Evolutionary conservation across 2,329 filamentous ascomycete species (phyloP), one percentile per base, ranked within the genome.

Genomic region (Amesomyces nigricolor): DNA sequence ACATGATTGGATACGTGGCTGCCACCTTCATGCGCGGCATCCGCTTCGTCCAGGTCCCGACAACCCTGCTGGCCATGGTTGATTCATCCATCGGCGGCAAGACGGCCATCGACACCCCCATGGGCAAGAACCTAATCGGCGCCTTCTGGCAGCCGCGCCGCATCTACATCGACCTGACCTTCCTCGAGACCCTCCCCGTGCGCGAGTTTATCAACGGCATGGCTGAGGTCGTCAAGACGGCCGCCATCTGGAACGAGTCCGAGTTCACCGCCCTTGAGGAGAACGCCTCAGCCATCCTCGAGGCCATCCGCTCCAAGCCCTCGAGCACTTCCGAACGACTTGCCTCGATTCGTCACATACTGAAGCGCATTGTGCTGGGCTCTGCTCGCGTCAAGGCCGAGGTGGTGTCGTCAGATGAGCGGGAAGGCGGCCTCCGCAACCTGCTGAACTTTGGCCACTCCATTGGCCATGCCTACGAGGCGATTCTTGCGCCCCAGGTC

Each of bases 11-110:
- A 51, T 99, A 95, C 70, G 91, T 97, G 50, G 94, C 94, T 19
- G 91, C 94, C 39, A 99, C 94, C 38, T 99, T 97, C 74, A 99
- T 99, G 94, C 87, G 94, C 63, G 94, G 94, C 54, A 87, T 99
- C 60, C 89, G 89, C 63, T 96, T 96, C 69, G 91, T 96, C 42
- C 94, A 99, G 73, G 91, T 99, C 46, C 94, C 94, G 1, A 99
- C 94, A 9, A 96, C 91, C 0, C 78, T 99, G 55, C 79, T 99
- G 51, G 85, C 94, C 61, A 99, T 99, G 94, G 94, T 99, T 42
- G 94, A 99, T 73, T 97, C 92, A 45, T 96, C 91, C 38, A 97
- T 99, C 68, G 94, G 94, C 59, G 94, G 94, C 61, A 99, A 99
- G 78, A 99, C 94, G 9, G 94, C 94, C 54, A 97, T 99, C 71